Evolutionary conservation across 495 filamentous ascomycete species (phyloP).

Genomic region (Corynascus novoguineensis): DNA sequence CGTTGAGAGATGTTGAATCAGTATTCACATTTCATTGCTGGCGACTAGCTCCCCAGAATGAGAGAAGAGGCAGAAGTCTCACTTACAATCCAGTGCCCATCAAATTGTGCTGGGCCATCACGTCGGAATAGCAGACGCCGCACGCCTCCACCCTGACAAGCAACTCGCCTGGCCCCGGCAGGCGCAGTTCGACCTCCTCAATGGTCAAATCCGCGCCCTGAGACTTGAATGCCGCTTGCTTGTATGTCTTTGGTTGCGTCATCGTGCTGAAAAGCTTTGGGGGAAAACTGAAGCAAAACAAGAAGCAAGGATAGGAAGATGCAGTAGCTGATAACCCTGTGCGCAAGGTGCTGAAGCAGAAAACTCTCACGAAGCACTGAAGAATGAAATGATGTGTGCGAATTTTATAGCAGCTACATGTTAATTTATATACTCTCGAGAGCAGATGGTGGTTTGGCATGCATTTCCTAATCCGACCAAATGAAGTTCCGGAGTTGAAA

Average conservation of each 20-base stretch:
- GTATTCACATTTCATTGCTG: too few relatives aligned
- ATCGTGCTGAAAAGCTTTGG: not conserved
- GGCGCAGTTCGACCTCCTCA: conserved; percentile 39
- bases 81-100: conserved; percentile 56
- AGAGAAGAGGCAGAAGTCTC: conserved; percentile 16
- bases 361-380: too few relatives aligned
- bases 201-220: not conserved
- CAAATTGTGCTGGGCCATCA: conserved; percentile 66
- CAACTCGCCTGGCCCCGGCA: conserved; percentile 65
- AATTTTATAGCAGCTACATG: too few relatives aligned
- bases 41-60: not conserved
- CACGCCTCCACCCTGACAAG: conserved; percentile 58
- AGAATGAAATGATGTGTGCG: too few relatives aligned
- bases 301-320: too few relatives aligned
- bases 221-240: not conserved
- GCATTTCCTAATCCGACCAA: too few relatives aligned
- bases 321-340: too few relatives aligned
- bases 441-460: too few relatives aligned
- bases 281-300: not conserved
- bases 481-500: too few relatives aligned
- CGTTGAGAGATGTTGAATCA: not conserved
- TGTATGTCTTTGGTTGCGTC: not conserved
- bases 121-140: conserved; percentile 72
- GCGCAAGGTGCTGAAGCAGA: too few relatives aligned
- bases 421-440: too few relatives aligned